phyloP scores from a whole-genome alignment of 139 green algal species.

The Chlorokybus atmophyticus region DNA sequence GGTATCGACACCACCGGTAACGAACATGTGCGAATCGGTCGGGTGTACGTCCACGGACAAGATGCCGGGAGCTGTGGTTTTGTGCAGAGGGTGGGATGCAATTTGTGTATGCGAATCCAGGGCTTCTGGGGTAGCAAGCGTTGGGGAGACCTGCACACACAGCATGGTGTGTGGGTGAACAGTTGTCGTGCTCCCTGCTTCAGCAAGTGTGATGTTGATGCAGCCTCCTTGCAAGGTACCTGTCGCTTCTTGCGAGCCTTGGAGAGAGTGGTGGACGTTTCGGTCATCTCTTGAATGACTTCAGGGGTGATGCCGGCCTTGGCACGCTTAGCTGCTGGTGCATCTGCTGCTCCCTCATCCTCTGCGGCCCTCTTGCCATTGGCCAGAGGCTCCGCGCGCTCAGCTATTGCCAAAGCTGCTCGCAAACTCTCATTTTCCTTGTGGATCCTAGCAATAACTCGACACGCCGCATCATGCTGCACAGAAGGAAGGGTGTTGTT shows the following conservation, averaged over 20 bases:
- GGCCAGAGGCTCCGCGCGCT: not conserved
- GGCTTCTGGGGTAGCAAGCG: conserved; percentile 35
- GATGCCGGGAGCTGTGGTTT: conserved; percentile 72
- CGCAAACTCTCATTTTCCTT: conserved; percentile 67
- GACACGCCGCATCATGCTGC: conserved; percentile 83
- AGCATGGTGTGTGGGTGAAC: too few species aligned
- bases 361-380: conserved; percentile 1
- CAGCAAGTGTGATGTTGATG: too few species aligned
- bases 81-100: conserved; percentile 66
- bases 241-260: conserved; percentile 70
- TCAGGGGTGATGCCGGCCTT: conserved; percentile 25
- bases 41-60: conserved; percentile 43
- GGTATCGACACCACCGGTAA: conserved; percentile 55
- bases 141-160: conserved; percentile 20
- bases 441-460: conserved; percentile 71
- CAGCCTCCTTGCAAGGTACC: too few species aligned
- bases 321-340: not conserved
- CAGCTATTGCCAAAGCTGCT: conserved; percentile 7
- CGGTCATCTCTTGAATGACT: conserved; percentile 22
- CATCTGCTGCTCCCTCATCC: not conserved
- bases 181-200: too few species aligned
- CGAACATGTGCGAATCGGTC: conserved; percentile 27
- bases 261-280: conserved; percentile 35
- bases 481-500: not conserved
- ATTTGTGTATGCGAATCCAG: conserved; percentile 41